These are phyloP conservation scores for Acacia pycnantha DNA, from an alignment of 331 rosid genomes.

Conservation along the genomic window DNA sequence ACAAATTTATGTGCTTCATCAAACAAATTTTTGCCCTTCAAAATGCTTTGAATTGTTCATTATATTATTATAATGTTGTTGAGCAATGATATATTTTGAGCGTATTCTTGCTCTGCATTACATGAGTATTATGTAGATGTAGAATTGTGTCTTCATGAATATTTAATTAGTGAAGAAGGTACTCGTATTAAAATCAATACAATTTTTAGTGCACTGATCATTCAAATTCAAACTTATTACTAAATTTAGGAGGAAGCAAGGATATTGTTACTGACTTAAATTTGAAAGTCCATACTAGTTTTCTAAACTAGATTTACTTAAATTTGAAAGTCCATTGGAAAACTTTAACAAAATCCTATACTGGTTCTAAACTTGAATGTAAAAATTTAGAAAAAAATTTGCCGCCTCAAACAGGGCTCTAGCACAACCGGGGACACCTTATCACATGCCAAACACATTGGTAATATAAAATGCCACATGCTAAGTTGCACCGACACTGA, in stretches of 20 bases:
- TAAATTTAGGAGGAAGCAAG: neutral
- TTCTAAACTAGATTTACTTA: neutral
- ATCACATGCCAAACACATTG: conserved; percentile 13
- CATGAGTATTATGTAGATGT: neutral
- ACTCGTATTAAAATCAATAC: neutral
- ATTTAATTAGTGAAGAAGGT: neutral
- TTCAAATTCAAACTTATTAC: neutral
- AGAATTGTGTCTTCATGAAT: neutral
- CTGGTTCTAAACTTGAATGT: neutral
- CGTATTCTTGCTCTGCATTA: neutral
- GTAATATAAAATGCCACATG: conserved; percentile 17
- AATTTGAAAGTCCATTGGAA: neutral
- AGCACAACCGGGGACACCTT: neutral
- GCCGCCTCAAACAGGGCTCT: neutral
- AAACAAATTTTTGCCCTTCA: neutral
- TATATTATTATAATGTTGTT: neutral
- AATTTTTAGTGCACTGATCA: neutral
- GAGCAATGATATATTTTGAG: neutral
- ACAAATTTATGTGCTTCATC: neutral
- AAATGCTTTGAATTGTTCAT: neutral
- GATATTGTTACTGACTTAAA: neutral
- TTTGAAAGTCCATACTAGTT: too few relatives aligned
- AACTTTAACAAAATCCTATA: neutral
- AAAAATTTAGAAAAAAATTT: neutral
- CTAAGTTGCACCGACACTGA: too few relatives aligned